These are phyloP conservation scores for Ustilago tritici DNA, from an alignment of 1,284 basidiomycete genomes.

Conservation along the genomic window DNA sequence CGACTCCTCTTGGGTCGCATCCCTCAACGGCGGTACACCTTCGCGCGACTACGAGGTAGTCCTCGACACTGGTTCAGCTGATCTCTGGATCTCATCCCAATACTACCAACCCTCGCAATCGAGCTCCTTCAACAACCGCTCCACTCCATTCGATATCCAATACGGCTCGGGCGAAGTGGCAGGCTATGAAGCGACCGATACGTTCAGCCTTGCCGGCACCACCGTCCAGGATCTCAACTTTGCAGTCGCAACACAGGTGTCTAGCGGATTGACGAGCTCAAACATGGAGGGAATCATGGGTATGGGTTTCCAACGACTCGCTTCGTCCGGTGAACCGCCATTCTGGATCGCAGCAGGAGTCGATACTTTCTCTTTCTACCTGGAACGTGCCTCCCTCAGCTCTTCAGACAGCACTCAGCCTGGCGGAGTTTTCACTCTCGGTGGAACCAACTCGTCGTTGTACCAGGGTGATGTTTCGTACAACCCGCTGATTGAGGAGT, in stretches of 20 bases:
- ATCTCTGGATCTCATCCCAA: conserved; percentile 43
- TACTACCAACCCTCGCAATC: conserved; percentile 33
- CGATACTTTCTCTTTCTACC: conserved; percentile 58
- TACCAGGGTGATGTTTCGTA: conserved; percentile 57
- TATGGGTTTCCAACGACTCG: conserved; percentile 55
- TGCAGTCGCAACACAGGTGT: conserved; percentile 54
- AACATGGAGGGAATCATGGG: conserved; percentile 57
- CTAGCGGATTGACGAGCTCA: conserved; percentile 27
- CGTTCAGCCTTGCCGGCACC: conserved; percentile 38
- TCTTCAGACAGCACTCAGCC: conserved; percentile 13
- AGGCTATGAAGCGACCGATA: conserved; percentile 46
- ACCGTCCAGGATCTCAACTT: conserved; percentile 46
- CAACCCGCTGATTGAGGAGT: conserved; percentile 39
- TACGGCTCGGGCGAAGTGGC: conserved; percentile 52
- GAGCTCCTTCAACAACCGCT: conserved; percentile 39
- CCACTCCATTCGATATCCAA: conserved; percentile 41
- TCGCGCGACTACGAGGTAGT: conserved; percentile 41
- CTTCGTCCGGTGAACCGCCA: conserved; percentile 31
- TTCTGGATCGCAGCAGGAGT: conserved; percentile 47
- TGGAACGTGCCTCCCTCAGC: conserved; percentile 38
- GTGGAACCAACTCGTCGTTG: conserved; percentile 52
- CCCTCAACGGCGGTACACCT: conserved; percentile 49
- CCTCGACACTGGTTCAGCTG: conserved; percentile 59
- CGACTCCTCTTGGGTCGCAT: conserved; percentile 55
- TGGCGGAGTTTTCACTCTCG: conserved; percentile 62